Evolutionary conservation across 1,284 basidiomycete genomes (phyloP).

Genomic region (Cutaneotrichosporon cyanovorans): DNA sequence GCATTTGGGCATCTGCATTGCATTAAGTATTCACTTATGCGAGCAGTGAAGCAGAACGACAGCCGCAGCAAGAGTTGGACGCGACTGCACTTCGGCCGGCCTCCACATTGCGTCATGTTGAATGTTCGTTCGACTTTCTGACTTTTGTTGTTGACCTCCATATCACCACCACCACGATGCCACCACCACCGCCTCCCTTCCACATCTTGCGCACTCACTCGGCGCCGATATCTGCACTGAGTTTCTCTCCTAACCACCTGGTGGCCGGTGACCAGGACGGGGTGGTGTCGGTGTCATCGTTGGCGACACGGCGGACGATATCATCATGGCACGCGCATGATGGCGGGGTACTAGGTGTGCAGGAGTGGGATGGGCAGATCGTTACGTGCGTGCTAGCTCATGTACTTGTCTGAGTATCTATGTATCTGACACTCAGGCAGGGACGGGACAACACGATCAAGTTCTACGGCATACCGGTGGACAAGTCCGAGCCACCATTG

Average conservation of each 20-base stretch:
- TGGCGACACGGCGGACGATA: constrained; percentile 61
- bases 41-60: too few species aligned
- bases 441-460: constrained; percentile 62
- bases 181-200: constrained; percentile 51
- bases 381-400: constrained; percentile 57
- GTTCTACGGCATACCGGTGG: constrained; percentile 29
- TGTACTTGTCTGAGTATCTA: background rate
- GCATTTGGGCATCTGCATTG: too few species aligned
- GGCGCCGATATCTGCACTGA: constrained; percentile 50
- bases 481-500: constrained; percentile 53
- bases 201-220: constrained; percentile 69
- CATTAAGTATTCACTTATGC: too few species aligned
- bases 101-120: too few species aligned
- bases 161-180: constrained; percentile 13
- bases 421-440: constrained; percentile 53
- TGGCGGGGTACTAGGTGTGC: constrained; percentile 63
- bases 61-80: too few species aligned
- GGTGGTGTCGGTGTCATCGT: constrained; percentile 50
- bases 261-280: constrained; percentile 67
- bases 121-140: too few species aligned
- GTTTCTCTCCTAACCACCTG: constrained; percentile 64
- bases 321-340: constrained; percentile 69
- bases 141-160: too few species aligned
- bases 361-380: constrained; percentile 59
- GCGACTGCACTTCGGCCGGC: too few species aligned